These are phyloP conservation scores for Colletotrichum siamense DNA, from an alignment of 2,329 filamentous ascomycete genomes.

Conservation along the genomic window DNA sequence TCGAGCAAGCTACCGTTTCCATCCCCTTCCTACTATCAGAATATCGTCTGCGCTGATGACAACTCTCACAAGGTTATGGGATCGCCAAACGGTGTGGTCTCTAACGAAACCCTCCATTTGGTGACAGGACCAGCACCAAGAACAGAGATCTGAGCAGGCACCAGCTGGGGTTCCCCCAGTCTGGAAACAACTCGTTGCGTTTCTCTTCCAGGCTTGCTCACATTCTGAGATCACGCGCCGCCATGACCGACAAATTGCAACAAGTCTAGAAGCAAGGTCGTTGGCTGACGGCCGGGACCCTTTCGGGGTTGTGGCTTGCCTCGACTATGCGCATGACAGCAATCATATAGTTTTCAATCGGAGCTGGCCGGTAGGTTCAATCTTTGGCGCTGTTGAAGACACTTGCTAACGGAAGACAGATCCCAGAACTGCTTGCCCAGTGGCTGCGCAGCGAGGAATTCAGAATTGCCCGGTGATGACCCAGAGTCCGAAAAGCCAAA, in stretches of 20 bases:
- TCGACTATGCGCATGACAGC: constrained; percentile 20
- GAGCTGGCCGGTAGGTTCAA: constrained; percentile 30
- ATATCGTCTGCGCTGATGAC: constrained; percentile 27
- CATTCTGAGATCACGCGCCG: constrained; percentile 16
- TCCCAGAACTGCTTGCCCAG: constrained; percentile 11
- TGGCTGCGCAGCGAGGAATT: constrained; percentile 14
- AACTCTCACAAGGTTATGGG: constrained; percentile 21
- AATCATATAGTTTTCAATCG: constrained; percentile 45
- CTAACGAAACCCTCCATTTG: constrained; percentile 11
- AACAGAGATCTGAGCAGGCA: constrained; percentile 41
- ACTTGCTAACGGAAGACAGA: neutral
- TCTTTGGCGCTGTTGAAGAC: neutral
- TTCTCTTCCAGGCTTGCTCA: neutral
- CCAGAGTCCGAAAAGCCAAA: constrained; percentile 43
- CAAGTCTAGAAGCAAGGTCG: constrained; percentile 6
- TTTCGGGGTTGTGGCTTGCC: constrained; percentile 4
- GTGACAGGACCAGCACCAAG: constrained; percentile 29
- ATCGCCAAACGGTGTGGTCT: constrained; percentile 13
- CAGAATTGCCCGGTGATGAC: constrained; percentile 40
- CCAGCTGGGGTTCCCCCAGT: neutral
- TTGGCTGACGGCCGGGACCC: constrained; percentile 1
- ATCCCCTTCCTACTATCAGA: neutral
- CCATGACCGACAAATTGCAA: constrained; percentile 27
- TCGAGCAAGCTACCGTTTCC: neutral
- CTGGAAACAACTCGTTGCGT: neutral